Base-by-base conservation (phyloP, 1,139 yeast genomes). In the Hyphopichia burtonii region DNA sequence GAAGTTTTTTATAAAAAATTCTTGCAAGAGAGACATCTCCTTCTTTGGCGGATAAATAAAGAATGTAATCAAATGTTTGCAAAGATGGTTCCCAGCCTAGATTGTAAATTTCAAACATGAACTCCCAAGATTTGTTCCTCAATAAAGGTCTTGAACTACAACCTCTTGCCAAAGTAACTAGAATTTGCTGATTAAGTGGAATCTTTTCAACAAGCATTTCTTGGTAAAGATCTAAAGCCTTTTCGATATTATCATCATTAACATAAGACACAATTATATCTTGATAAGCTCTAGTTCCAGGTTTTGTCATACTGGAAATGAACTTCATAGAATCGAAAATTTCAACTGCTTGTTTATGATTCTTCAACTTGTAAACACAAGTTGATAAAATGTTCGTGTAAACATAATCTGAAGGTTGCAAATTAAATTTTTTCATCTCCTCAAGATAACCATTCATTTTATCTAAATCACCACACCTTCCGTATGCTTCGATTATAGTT, bases 291-390 rank as follows among this genome's bases (percentile, higher is more conserved):
- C 68, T 63, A 0, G 78, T 58, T 39, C 82, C 85, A 0, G 98
- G 97, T 41, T 78, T 76, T 2, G 88, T 78, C 27, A 67, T 63
- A 6, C 71, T 57, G 0, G 94, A 81, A 48, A 85, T 63, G 58
- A 87, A 91, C 59, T 89, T 91, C 90, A 93, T 83, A 48, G 89
- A 80, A 52, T 86, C 93, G 59, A 93, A 93, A 1, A 87, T 71
- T 40, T 82, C 81, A 44, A 79, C 76, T 0, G 96, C 96, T 49
- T 79, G 82, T 30, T 72, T 63, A 49, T 73, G 80, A 45, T 82
- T 76, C 19, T 67, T 66, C 18, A 78, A 56, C 44, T 80, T 74
- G 47, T 68, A 72, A 3, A 82, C 80, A 54, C 87, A 83, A 17
- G 89, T 76, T 46, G 84, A 83, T 41, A 90, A 61, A 1, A 89